phyloP scores from a whole-genome alignment of 2,329 filamentous ascomycete genomes.

The Nannizziopsis arthrosporioides region DNA sequence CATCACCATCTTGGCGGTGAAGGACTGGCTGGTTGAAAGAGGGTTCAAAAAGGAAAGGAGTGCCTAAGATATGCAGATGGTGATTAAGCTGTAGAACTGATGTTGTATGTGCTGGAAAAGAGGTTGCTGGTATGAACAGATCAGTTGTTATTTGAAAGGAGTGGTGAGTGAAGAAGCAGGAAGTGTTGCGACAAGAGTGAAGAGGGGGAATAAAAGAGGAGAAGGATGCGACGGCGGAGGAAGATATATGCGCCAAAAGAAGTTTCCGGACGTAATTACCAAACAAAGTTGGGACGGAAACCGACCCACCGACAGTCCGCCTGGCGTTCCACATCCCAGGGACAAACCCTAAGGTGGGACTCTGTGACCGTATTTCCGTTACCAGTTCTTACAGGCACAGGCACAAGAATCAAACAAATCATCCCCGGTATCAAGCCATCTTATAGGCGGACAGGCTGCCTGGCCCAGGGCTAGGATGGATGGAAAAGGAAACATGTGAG shows the following conservation, averaged over 20 bases:
- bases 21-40: not conserved
- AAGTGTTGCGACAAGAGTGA: not conserved
- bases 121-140: not conserved
- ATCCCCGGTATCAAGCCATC: not conserved
- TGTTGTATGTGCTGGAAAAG: no score
- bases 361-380: not conserved
- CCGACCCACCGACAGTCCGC: not conserved
- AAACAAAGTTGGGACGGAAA: constrained; percentile 1
- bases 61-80: not conserved
- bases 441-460: not conserved
- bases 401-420: not conserved
- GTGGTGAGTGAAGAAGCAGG: not conserved
- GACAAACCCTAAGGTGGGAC: not conserved
- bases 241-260: not conserved
- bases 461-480: not conserved
- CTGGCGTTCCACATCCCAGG: no score
- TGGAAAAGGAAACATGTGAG: not conserved
- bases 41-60: not conserved
- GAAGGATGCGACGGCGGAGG: not conserved
- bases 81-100: no score
- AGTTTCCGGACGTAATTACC: constrained; percentile 1
- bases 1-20: constrained; percentile 9
- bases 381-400: not conserved
- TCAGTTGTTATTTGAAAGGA: not conserved
- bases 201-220: not conserved